These are phyloP conservation scores for Dittrichia graveolens DNA, from an alignment of 129 eudicot species.

Conservation along the genomic window DNA sequence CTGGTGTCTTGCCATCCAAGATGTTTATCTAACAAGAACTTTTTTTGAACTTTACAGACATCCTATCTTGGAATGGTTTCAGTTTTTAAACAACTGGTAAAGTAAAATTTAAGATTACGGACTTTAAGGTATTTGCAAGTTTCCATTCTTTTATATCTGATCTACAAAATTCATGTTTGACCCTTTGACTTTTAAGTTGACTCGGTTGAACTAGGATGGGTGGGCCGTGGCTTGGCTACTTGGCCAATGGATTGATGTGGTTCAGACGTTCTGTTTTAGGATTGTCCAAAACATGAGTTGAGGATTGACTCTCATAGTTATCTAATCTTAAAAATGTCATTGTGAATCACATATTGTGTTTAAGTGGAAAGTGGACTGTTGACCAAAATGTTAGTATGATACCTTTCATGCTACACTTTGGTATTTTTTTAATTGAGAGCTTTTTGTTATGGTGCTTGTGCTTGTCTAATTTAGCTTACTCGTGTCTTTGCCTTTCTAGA, in stretches of 20 bases:
- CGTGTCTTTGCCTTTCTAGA: constrained; percentile 33
- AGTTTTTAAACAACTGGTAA: no score
- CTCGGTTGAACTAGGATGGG: constrained; percentile 7
- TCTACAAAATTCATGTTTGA: constrained; percentile 5
- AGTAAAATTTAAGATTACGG: no score
- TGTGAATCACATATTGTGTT: constrained; percentile 30
- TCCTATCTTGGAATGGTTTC: no score
- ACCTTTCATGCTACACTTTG: constrained; percentile 29
- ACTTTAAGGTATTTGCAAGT: no score
- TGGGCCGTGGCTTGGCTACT: constrained; percentile 20
- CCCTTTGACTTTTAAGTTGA: constrained; percentile 1
- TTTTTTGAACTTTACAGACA: no score
- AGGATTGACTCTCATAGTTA: constrained; percentile 28
- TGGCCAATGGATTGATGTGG: constrained; percentile 9
- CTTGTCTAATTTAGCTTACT: constrained; percentile 28
- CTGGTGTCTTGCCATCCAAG: no score
- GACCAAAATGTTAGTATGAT: constrained; percentile 27
- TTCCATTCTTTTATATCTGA: no score
- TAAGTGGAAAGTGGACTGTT: constrained; percentile 37
- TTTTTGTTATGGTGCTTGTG: constrained; percentile 24
- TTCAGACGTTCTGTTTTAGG: constrained; percentile 19
- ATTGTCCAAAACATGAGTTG: constrained; percentile 13
- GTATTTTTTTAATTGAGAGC: constrained; percentile 26
- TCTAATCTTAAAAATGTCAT: constrained; percentile 20
- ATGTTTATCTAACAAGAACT: no score